phyloP scores from a whole-genome alignment of 345 rosid genomes.

The Hypericum androsaemum region DNA sequence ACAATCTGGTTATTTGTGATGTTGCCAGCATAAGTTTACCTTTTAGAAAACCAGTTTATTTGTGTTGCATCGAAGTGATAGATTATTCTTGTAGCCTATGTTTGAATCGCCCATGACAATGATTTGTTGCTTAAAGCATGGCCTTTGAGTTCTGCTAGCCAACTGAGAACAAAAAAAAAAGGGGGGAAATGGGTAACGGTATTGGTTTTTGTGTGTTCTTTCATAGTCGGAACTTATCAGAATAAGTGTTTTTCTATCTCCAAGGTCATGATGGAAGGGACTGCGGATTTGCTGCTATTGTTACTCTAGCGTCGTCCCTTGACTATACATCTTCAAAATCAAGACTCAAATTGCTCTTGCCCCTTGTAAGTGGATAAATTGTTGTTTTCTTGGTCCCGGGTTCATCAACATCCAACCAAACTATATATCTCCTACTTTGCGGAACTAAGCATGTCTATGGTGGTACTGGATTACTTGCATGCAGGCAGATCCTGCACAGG shows the following conservation, averaged over 20 bases:
- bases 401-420: too few species aligned
- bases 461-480: constrained; percentile 6
- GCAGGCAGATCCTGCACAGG: constrained; percentile 60
- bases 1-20: too few species aligned
- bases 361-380: constrained; percentile 44
- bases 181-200: too few species aligned
- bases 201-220: constrained; percentile 4
- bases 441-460: neutral
- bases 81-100: too few species aligned
- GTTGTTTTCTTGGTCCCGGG: constrained; percentile 1
- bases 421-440: too few species aligned
- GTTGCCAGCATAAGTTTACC: too few species aligned
- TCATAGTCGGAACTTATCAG: neutral
- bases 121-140: too few species aligned
- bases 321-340: constrained; percentile 70
- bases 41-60: too few species aligned
- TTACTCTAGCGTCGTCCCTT: constrained; percentile 65
- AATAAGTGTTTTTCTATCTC: constrained; percentile 1
- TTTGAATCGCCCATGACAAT: too few species aligned
- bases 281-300: constrained; percentile 51
- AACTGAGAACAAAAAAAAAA: too few species aligned
- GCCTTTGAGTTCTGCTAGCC: too few species aligned
- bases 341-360: constrained; percentile 56
- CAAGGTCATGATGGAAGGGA: constrained; percentile 58
- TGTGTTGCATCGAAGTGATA: too few species aligned